Evolutionary conservation across 176 grass and related monocot species (phyloP).

Genomic region (Zoysia japonica): DNA sequence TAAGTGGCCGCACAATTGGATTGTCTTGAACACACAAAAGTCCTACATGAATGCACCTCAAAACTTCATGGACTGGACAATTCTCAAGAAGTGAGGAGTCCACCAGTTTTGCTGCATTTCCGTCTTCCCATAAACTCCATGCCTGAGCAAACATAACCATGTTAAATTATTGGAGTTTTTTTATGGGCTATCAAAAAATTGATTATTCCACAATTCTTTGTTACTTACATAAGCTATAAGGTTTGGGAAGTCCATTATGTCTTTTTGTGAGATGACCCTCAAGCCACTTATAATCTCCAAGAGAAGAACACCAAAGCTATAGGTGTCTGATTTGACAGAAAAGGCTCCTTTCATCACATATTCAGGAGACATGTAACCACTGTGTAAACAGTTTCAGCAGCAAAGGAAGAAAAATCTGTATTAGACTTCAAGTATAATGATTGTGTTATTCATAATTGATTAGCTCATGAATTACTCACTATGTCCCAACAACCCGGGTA

Average conservation of each 20-base stretch:
- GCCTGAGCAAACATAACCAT: conserved; percentile 33
- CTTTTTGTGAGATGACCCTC: conserved; percentile 36
- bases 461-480: conserved; percentile 29
- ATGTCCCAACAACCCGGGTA: not conserved
- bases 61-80: conserved; percentile 28
- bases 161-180: not conserved
- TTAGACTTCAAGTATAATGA: no score
- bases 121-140: conserved; percentile 57
- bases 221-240: conserved; percentile 48
- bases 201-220: not conserved
- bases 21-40: conserved; percentile 62
- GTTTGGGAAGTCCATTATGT: conserved; percentile 21
- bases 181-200: not conserved
- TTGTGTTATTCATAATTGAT: no score
- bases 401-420: no score
- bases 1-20: conserved; percentile 42
- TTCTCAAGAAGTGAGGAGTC: conserved; percentile 25
- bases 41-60: conserved; percentile 50
- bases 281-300: conserved; percentile 59
- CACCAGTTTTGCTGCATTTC: conserved; percentile 30
- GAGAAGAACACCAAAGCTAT: conserved; percentile 51
- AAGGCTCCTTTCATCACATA: conserved; percentile 60
- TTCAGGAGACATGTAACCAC: conserved; percentile 66
- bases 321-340: conserved; percentile 58
- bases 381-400: not conserved